These are phyloP conservation scores for Phytophthora foliorum DNA, from an alignment of 352 stramenopile species.

Conservation along the genomic window DNA sequence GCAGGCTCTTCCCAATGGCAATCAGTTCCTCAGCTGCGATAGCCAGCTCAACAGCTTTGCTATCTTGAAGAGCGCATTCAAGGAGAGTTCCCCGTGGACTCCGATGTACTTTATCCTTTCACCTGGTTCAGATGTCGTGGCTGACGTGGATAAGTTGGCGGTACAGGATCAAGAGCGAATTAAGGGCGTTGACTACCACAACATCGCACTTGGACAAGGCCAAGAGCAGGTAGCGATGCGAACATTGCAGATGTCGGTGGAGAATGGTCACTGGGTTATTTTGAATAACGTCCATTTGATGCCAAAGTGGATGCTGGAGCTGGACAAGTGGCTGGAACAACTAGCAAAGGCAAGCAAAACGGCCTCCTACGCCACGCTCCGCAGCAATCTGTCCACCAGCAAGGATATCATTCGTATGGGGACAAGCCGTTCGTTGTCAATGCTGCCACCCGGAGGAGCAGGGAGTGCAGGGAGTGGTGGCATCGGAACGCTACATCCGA, in stretches of 20 bases:
- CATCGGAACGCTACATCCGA: slow-evolving; percentile 64
- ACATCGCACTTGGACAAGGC: slow-evolving; percentile 94
- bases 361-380: slow-evolving; percentile 47
- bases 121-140: slow-evolving; percentile 96
- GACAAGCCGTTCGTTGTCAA: slow-evolving; percentile 32
- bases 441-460: slow-evolving; percentile 8
- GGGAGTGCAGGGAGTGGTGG: slow-evolving; percentile 3
- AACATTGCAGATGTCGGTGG: slow-evolving; percentile 84
- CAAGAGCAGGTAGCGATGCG: slow-evolving; percentile 94
- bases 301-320: slow-evolving; percentile 93
- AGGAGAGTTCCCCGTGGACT: slow-evolving; percentile 95
- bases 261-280: slow-evolving; percentile 96
- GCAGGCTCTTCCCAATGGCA: slow-evolving; percentile 75
- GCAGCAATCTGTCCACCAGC: slow-evolving; percentile 32
- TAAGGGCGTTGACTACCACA: slow-evolving; percentile 97
- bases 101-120: slow-evolving; percentile 98
- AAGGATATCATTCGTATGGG: slow-evolving; percentile 34
- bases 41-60: slow-evolving; percentile 95
- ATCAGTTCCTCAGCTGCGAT: slow-evolving; percentile 87
- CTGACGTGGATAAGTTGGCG: slow-evolving; percentile 95
- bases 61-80: slow-evolving; percentile 94
- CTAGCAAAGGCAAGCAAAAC: slow-evolving; percentile 70
- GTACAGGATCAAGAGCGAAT: slow-evolving; percentile 92
- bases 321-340: slow-evolving; percentile 94
- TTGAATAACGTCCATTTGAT: slow-evolving; percentile 97